These are phyloP conservation scores for Baorangia bicolor DNA, from an alignment of 768 basidiomycete species.

Conservation along the genomic window DNA sequence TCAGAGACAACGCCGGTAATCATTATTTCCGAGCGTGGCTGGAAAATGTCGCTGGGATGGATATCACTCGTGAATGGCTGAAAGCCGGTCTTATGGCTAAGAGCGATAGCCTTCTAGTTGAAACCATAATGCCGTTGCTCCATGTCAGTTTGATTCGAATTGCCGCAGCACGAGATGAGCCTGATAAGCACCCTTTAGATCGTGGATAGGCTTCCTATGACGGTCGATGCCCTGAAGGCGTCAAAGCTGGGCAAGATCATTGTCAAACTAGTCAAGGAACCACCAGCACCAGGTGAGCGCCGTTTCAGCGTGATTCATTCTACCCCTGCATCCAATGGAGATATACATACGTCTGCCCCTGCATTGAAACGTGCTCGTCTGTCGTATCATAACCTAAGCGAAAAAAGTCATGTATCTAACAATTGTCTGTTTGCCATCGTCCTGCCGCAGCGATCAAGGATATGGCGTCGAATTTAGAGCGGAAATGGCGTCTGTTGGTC, in stretches of 20 bases:
- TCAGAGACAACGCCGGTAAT: conserved; percentile 81
- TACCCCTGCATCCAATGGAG: conserved; percentile 24
- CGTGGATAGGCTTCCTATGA: conserved; percentile 79
- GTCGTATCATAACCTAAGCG: conserved; percentile 34
- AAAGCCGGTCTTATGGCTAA: conserved; percentile 64
- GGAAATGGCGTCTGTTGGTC: conserved; percentile 73
- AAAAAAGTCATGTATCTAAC: conserved; percentile 66
- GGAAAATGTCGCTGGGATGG: conserved; percentile 72
- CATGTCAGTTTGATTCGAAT: conserved; percentile 59
- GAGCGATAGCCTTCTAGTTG: conserved; percentile 52
- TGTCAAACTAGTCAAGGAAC: conserved; percentile 72
- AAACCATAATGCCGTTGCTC: conserved; percentile 83
- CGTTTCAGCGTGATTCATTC: conserved; percentile 14
- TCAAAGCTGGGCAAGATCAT: conserved; percentile 82
- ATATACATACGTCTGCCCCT: conserved; percentile 30
- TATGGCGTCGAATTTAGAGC: conserved; percentile 86
- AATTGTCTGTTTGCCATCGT: conserved; percentile 42
- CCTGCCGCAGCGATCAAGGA: conserved; percentile 79
- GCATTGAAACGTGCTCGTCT: conserved; percentile 31
- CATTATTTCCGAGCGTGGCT: conserved; percentile 88
- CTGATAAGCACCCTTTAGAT: conserved; percentile 44
- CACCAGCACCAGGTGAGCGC: conserved; percentile 77
- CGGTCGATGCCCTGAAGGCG: conserved; percentile 61
- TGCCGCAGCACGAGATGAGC: conserved; percentile 6
- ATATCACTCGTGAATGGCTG: conserved; percentile 79